Conservation (phyloP, 371 early-diverging fungal species). For the Sporodiniella umbellata region DNA sequence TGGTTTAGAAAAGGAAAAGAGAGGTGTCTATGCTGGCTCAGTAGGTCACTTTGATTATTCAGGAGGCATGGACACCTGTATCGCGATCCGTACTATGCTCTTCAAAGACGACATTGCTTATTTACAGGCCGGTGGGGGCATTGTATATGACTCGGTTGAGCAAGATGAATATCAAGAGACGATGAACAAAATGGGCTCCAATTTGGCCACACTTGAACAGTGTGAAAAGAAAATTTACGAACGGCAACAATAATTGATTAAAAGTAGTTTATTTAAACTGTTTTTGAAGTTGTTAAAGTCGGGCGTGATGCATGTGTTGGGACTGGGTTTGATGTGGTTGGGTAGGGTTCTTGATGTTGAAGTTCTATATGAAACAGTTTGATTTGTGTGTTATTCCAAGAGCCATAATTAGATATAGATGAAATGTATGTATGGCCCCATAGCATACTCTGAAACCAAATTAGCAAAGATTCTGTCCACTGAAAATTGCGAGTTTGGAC, state of each 20-base stretch:
- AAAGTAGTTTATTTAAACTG: too few species aligned
- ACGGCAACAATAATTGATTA: too few species aligned
- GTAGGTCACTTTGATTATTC: slow-evolving; percentile 95
- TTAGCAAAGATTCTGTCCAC: slow-evolving; percentile 57
- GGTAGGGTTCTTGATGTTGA: slow-evolving; percentile 27
- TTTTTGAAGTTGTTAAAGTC: not conserved
- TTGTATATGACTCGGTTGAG: slow-evolving; percentile 92
- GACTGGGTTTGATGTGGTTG: not conserved
- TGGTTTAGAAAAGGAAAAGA: slow-evolving; percentile 85
- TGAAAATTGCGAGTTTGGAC: slow-evolving; percentile 49
- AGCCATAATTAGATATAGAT: slow-evolving; percentile 48
- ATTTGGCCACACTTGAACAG: slow-evolving; percentile 78
- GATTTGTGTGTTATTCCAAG: slow-evolving; percentile 64
- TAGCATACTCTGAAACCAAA: slow-evolving; percentile 65
- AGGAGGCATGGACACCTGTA: slow-evolving; percentile 92
- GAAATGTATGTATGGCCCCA: slow-evolving; percentile 66
- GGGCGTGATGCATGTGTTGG: not conserved
- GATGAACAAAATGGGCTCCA: slow-evolving; percentile 89
- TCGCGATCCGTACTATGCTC: slow-evolving; percentile 96
- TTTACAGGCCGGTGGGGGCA: slow-evolving; percentile 92
- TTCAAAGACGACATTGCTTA: slow-evolving; percentile 94
- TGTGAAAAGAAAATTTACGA: slow-evolving; percentile 68
- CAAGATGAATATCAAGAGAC: slow-evolving; percentile 94
- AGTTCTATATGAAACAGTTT: slow-evolving; percentile 58
- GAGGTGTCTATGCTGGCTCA: slow-evolving; percentile 95